These are phyloP conservation scores for Isabelozyma gotoi DNA, from an alignment of 805 yeast genomes.

Conservation along the genomic window DNA sequence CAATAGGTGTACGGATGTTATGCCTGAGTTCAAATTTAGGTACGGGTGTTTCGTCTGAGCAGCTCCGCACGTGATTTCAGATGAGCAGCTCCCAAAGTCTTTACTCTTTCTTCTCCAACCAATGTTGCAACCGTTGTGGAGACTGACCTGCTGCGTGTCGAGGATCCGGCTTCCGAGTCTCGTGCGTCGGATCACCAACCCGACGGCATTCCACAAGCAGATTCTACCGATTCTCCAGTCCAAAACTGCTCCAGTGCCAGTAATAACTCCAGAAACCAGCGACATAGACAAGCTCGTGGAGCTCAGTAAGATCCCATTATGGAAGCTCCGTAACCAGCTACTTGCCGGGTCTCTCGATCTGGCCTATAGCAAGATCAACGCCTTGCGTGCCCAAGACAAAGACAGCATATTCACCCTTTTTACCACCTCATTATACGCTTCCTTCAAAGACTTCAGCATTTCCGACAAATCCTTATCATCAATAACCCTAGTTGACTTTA, in stretches of 20 bases:
- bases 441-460: not conserved
- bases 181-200: not conserved
- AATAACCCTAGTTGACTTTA: constrained; percentile 12
- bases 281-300: constrained; percentile 3
- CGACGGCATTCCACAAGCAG: not conserved
- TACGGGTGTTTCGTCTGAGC: not conserved
- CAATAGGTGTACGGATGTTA: not conserved
- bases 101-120: too few relatives aligned
- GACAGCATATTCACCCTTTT: not conserved
- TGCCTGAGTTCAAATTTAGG: too few relatives aligned
- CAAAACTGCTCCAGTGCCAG: not conserved
- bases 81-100: too few relatives aligned
- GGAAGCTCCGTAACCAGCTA: constrained; percentile 1
- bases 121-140: not conserved
- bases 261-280: not conserved
- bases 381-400: not conserved
- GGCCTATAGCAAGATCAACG: not conserved
- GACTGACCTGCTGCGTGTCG: too few relatives aligned
- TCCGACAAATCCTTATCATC: not conserved
- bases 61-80: not conserved
- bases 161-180: too few relatives aligned
- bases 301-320: constrained; percentile 5
- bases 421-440: not conserved
- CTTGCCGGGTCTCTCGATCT: not conserved
- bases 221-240: not conserved